Conservation (phyloP, 1,284 basidiomycete species). For the Cutaneotrichosporon sp. region DNA sequence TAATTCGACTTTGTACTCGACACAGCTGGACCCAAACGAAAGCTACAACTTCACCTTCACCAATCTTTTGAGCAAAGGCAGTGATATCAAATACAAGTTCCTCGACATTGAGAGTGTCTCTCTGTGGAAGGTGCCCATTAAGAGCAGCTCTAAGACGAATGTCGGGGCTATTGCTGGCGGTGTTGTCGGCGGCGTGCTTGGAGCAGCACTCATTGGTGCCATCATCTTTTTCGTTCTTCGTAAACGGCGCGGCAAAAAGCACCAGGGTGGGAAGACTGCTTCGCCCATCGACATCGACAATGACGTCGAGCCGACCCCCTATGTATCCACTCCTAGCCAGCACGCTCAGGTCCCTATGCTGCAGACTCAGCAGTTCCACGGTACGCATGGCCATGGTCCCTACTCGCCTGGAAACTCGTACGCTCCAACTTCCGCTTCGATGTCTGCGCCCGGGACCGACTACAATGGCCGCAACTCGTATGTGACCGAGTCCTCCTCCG, state of each 20-base stretch:
- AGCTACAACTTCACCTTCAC: background rate
- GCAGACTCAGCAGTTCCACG: too few relatives aligned
- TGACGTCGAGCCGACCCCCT: too few relatives aligned
- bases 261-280: background rate
- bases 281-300: too few relatives aligned
- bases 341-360: too few relatives aligned
- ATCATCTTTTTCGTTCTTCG: background rate
- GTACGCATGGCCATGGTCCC: too few relatives aligned
- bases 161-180: background rate
- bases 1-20: background rate
- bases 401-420: too few relatives aligned
- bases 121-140: background rate
- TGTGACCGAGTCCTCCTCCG: too few relatives aligned
- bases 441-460: too few relatives aligned
- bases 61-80: background rate
- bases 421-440: too few relatives aligned
- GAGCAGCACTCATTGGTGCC: background rate
- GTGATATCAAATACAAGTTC: background rate
- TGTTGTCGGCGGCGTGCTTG: background rate
- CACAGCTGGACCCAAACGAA: background rate
- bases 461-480: too few relatives aligned
- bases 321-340: too few relatives aligned
- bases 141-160: background rate
- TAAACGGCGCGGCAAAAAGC: background rate
- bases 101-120: background rate